Evolutionary conservation across 192 early-diverging fungal species (phyloP).

Genomic region (Anaeromyces robustus): DNA sequence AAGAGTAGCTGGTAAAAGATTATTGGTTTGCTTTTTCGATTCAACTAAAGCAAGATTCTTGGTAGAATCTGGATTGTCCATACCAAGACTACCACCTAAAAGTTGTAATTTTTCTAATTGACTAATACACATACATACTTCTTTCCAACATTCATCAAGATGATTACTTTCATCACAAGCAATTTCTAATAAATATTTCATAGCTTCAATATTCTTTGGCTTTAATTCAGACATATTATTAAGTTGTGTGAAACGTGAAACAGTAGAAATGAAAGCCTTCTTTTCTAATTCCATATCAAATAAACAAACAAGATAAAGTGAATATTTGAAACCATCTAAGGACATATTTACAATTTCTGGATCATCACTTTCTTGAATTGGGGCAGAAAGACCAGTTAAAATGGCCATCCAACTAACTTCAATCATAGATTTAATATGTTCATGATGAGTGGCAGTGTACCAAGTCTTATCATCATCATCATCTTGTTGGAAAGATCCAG

Average conservation of each 20-base stretch:
- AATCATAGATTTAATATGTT: constrained; percentile 87
- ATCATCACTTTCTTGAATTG: constrained; percentile 66
- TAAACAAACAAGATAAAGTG: constrained; percentile 62
- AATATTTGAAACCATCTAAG: constrained; percentile 60
- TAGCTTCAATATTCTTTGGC: constrained; percentile 82
- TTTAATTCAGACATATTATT: constrained; percentile 70
- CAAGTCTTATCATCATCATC: constrained; percentile 3
- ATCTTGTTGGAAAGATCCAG: constrained; percentile 27
- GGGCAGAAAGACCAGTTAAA: constrained; percentile 62
- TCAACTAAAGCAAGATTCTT: background rate
- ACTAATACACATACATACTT: constrained; percentile 67
- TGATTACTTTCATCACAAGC: constrained; percentile 44
- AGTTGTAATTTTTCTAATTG: constrained; percentile 79
- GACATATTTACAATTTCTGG: constrained; percentile 41
- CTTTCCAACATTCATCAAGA: constrained; percentile 52
- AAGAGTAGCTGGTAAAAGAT: background rate
- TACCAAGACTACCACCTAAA: constrained; percentile 33
- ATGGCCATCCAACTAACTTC: constrained; percentile 77
- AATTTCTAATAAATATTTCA: constrained; percentile 66
- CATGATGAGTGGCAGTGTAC: constrained; percentile 48
- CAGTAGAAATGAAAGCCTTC: constrained; percentile 78
- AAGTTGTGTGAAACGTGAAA: constrained; percentile 76
- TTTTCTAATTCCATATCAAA: constrained; percentile 83
- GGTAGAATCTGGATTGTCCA: constrained; percentile 11
- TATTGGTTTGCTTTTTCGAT: background rate